Evolutionary conservation across 1,139 yeast species (phyloP), one percentile per base, ranked within the genome.

Genomic region (Lodderomyces orthopsilosis): DNA sequence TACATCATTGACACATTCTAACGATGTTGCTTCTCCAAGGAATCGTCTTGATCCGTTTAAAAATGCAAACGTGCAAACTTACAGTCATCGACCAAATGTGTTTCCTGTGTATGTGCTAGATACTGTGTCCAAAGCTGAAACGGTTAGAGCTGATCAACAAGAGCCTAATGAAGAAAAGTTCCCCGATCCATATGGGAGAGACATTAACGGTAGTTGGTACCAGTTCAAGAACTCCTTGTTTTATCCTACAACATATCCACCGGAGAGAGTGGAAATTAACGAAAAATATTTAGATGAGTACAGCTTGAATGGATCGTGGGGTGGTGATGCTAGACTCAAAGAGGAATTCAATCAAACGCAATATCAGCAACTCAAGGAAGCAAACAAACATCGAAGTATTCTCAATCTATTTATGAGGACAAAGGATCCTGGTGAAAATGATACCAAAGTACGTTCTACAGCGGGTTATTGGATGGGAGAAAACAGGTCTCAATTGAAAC

Each of bases 401-500:
- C 38, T 43, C 17, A 36, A 46, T 27, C 33, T 41, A 15, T 46
- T 45, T 22, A 39, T 37, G n/a, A 41, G 38, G 17, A 26, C 35
- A 4, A 42, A 40, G 32, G 40, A 39, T 22, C 37, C 36, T 10
- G 49, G 35, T 18, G 55, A 51, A 19, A 57, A 55, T 46, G 67
- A 54, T 49, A 46, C 57, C 21, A 65, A 68, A 43, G 69, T 72
- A n/a, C 56, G 79, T 40, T 72, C 83, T 7, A 74, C 72, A 44
- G 86, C 86, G 0, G 81, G 82, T 14, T 81, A 81, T 56, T 82
- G 87, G 87, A 77, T 81, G 77, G 74, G 82, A 46, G 82, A 77
- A 47, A 83, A 82, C 51, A 69, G 84, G 47, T 80, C 79, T 41
- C 81, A 81, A 51, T 77, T 87, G 76, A 67, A 75, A 44, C 91